Conservation (phyloP, 2,329 filamentous ascomycete genomes). For the Phialophora verrucosa region DNA sequence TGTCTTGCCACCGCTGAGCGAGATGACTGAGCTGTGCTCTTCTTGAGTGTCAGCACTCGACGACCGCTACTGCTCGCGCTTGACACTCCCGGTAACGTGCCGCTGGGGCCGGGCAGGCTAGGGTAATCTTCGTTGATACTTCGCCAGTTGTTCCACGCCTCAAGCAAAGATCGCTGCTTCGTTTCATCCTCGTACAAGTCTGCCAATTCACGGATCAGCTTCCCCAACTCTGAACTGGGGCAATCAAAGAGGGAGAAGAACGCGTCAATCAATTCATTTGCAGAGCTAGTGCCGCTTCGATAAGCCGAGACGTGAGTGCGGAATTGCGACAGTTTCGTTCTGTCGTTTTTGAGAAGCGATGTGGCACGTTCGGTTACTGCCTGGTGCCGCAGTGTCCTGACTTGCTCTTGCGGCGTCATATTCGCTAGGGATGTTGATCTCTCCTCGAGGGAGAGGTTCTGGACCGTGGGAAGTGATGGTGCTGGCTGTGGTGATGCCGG, state of each 20-base stretch:
- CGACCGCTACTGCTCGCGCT: slow-evolving; percentile 60
- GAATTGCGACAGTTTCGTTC: slow-evolving; percentile 76
- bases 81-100: slow-evolving; percentile 63
- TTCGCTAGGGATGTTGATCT: slow-evolving; percentile 49
- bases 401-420: slow-evolving; percentile 79
- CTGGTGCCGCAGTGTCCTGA: slow-evolving; percentile 77
- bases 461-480: slow-evolving; percentile 50
- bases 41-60: slow-evolving; percentile 70
- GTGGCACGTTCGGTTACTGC: slow-evolving; percentile 85
- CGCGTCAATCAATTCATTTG: slow-evolving; percentile 78
- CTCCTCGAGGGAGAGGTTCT: slow-evolving; percentile 60
- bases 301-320: slow-evolving; percentile 79
- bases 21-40: slow-evolving; percentile 70
- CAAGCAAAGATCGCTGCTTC: slow-evolving; percentile 75
- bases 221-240: slow-evolving; percentile 79
- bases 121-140: slow-evolving; percentile 97
- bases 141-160: slow-evolving; percentile 93
- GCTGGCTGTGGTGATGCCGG: slow-evolving; percentile 42
- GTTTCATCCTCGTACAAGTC: slow-evolving; percentile 85
- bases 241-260: slow-evolving; percentile 89
- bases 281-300: slow-evolving; percentile 70
- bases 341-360: slow-evolving; percentile 78
- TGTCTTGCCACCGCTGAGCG: slow-evolving; percentile 63
- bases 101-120: slow-evolving; percentile 76
- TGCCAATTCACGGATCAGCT: slow-evolving; percentile 86